phyloP scores from a whole-genome alignment of 768 basidiomycete genomes.

The Rhodotorula graminis region DNA sequence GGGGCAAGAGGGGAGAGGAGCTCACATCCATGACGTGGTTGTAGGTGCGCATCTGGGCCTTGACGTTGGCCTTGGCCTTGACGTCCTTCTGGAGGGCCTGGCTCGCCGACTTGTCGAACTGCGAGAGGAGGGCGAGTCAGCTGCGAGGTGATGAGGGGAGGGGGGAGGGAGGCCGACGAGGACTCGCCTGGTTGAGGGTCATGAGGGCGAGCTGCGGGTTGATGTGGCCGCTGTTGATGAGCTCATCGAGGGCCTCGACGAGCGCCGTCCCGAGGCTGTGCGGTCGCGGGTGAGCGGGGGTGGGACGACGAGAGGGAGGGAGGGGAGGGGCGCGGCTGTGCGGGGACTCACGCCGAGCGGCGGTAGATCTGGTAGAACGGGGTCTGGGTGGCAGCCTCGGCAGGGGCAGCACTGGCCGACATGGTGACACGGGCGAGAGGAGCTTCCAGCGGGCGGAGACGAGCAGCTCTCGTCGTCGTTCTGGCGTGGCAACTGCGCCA shows the following conservation, averaged over 20 bases:
- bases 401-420: not conserved
- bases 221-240: slow-evolving; percentile 93
- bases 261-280: slow-evolving; percentile 90
- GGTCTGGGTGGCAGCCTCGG: slow-evolving; percentile 42
- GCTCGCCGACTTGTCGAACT: slow-evolving; percentile 96
- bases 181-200: slow-evolving; percentile 81
- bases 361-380: slow-evolving; percentile 91
- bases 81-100: slow-evolving; percentile 89
- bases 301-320: too few relatives aligned
- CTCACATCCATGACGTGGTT: slow-evolving; percentile 72
- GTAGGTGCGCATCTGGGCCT: slow-evolving; percentile 92
- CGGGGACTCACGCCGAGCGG: slow-evolving; percentile 70
- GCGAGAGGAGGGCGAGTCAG: not conserved
- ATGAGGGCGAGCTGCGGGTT: slow-evolving; percentile 98
- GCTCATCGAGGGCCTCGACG: slow-evolving; percentile 95
- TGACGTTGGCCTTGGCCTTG: slow-evolving; percentile 88
- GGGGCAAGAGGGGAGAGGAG: not conserved
- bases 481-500: too few relatives aligned
- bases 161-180: not conserved
- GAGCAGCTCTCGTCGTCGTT: not conserved
- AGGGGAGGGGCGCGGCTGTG: not conserved
- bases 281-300: not conserved
- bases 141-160: too few relatives aligned
- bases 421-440: not conserved
- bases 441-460: not conserved